These are phyloP conservation scores for Golubevia sp. DNA, from an alignment of 1,284 basidiomycete genomes.

Conservation along the genomic window DNA sequence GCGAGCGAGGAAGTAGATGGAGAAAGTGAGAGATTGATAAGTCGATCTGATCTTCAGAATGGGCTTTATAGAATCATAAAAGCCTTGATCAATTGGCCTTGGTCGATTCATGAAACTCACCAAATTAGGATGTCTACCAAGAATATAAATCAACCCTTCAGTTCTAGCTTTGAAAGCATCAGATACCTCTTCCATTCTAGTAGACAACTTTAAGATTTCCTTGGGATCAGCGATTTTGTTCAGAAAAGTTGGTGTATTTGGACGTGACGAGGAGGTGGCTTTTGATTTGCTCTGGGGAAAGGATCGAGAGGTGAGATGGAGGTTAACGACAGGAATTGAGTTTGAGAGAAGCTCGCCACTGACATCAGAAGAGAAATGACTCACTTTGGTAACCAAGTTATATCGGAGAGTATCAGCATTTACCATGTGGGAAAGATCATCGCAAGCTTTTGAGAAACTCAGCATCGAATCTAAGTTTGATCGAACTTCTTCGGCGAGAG, in stretches of 20 bases:
- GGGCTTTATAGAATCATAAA: constrained; percentile 2
- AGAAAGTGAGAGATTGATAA: background rate
- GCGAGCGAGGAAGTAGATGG: background rate
- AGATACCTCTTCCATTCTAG: too few relatives aligned
- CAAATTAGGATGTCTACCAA: constrained; percentile 55
- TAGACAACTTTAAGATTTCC: too few relatives aligned
- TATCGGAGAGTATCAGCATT: constrained; percentile 39
- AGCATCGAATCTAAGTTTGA: constrained; percentile 47
- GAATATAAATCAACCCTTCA: constrained; percentile 26
- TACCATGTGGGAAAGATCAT: constrained; percentile 37
- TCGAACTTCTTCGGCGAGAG: constrained; percentile 42
- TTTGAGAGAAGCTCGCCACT: constrained; percentile 4
- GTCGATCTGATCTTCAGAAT: constrained; percentile 25
- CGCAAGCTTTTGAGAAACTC: constrained; percentile 31
- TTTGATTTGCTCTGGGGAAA: background rate
- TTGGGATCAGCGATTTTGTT: too few relatives aligned
- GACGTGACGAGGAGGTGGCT: background rate
- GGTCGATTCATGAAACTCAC: constrained; percentile 3
- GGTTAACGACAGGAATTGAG: too few relatives aligned
- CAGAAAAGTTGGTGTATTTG: constrained; percentile 10
- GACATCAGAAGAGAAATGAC: constrained; percentile 7
- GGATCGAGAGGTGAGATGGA: background rate
- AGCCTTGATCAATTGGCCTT: too few relatives aligned
- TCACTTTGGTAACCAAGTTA: constrained; percentile 15
- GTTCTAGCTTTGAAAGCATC: background rate